Conservation (phyloP, 129 eudicot species). For the Ambrosia trifida region DNA sequence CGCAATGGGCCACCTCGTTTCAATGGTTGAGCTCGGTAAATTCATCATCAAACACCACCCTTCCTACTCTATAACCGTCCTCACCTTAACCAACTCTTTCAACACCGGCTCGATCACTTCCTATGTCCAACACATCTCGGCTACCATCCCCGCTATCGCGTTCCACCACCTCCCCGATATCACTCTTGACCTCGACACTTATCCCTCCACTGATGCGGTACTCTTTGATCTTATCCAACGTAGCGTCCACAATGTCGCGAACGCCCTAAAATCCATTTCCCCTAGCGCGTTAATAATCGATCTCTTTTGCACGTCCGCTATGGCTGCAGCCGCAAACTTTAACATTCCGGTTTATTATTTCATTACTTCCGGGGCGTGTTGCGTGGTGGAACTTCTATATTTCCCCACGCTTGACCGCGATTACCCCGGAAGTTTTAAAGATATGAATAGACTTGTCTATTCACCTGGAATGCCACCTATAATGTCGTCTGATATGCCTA, state of each 20-base stretch:
- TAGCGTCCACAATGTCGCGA: slow-evolving; percentile 28
- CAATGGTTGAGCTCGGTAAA: slow-evolving; percentile 59
- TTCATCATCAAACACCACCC: slow-evolving; percentile 39
- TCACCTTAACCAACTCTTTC: slow-evolving; percentile 39
- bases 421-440: slow-evolving; percentile 30
- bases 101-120: slow-evolving; percentile 41
- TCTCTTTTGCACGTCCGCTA: slow-evolving; percentile 38
- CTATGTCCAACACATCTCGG: slow-evolving; percentile 39
- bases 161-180: slow-evolving; percentile 48
- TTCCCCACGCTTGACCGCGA: slow-evolving; percentile 23
- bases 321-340: slow-evolving; percentile 2
- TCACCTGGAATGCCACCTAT: slow-evolving; percentile 46
- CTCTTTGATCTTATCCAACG: slow-evolving; percentile 29
- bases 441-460: slow-evolving; percentile 23
- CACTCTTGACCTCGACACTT: slow-evolving; percentile 22
- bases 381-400: slow-evolving; percentile 22
- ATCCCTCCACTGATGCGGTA: slow-evolving; percentile 26
- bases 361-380: slow-evolving; percentile 38
- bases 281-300: slow-evolving; percentile 38
- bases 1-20: slow-evolving; percentile 46
- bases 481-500: slow-evolving; percentile 25
- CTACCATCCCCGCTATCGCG: slow-evolving; percentile 49
- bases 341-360: slow-evolving; percentile 44
- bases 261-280: slow-evolving; percentile 30
- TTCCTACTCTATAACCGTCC: slow-evolving; percentile 36